These are phyloP conservation scores for Tulasnella sp. DNA, from an alignment of 768 basidiomycete species.

Conservation along the genomic window DNA sequence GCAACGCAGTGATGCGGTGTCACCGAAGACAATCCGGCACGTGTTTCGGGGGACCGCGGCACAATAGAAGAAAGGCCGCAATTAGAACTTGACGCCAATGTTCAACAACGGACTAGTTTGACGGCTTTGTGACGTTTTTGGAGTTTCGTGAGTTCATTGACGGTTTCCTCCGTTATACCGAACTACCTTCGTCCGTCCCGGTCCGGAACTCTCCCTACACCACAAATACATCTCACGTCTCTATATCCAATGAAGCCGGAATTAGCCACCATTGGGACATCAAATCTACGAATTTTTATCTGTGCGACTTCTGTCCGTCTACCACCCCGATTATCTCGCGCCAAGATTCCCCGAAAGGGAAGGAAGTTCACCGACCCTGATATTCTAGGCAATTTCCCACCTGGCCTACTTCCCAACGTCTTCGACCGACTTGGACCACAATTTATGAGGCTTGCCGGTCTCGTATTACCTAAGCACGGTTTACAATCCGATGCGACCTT, in stretches of 20 bases:
- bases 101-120: not conserved
- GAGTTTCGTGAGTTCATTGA: not conserved
- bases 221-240: not conserved
- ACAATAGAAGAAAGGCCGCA: not conserved
- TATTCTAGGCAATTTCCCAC: not conserved
- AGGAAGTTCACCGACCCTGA: not conserved
- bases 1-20: not conserved
- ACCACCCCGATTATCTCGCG: not conserved
- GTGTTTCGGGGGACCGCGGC: not conserved
- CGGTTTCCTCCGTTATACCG: not conserved
- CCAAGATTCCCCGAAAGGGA: slow-evolving; percentile 18
- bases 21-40: not conserved
- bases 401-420: not conserved
- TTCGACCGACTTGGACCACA: not conserved
- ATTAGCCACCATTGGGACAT: not conserved
- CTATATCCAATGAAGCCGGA: not conserved
- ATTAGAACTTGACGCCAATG: not conserved
- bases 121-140: not conserved
- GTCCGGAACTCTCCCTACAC: not conserved
- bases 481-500: not conserved
- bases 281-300: not conserved
- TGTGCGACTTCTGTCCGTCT: not conserved
- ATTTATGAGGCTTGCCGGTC: not conserved
- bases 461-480: not conserved
- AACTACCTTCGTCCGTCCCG: not conserved